Evolutionary conservation across 2,329 filamentous ascomycete species (phyloP).

Genomic region (Aureobasidium sp.): DNA sequence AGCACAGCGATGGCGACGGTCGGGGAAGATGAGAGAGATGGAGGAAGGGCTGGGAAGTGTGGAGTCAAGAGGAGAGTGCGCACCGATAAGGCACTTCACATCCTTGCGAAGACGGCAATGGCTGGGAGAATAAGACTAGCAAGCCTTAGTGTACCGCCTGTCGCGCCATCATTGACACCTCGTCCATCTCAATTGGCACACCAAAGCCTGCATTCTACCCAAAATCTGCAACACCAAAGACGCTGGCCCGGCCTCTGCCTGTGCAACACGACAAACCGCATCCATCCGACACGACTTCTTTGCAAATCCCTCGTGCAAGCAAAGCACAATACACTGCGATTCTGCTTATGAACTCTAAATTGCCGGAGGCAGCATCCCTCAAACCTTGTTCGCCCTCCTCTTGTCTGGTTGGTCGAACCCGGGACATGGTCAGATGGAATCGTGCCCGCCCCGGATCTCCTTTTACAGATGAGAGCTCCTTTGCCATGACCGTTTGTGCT

Average conservation of each 20-base stretch:
- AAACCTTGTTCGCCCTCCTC: slow-evolving; percentile 1
- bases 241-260: not conserved
- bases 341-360: slow-evolving; percentile 7
- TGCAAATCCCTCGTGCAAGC: not conserved
- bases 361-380: slow-evolving; percentile 5
- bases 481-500: not conserved
- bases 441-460: slow-evolving; percentile 4
- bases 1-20: slow-evolving; percentile 5
- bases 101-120: slow-evolving; percentile 8
- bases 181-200: not conserved
- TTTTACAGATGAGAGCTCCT: not conserved
- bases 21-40: slow-evolving; percentile 2
- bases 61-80: slow-evolving; percentile 2
- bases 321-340: not conserved
- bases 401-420: slow-evolving; percentile 5
- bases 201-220: not conserved
- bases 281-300: not conserved
- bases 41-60: slow-evolving; percentile 10
- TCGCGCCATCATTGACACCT: slow-evolving; percentile 9
- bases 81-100: slow-evolving; percentile 8
- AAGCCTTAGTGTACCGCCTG: slow-evolving; percentile 5
- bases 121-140: slow-evolving; percentile 10
- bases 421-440: slow-evolving; percentile 5
- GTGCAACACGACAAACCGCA: not conserved
- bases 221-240: not conserved